Evolutionary conservation across 2,329 filamentous ascomycete species (phyloP).

Genomic region (Ophiostoma pallidulum): DNA sequence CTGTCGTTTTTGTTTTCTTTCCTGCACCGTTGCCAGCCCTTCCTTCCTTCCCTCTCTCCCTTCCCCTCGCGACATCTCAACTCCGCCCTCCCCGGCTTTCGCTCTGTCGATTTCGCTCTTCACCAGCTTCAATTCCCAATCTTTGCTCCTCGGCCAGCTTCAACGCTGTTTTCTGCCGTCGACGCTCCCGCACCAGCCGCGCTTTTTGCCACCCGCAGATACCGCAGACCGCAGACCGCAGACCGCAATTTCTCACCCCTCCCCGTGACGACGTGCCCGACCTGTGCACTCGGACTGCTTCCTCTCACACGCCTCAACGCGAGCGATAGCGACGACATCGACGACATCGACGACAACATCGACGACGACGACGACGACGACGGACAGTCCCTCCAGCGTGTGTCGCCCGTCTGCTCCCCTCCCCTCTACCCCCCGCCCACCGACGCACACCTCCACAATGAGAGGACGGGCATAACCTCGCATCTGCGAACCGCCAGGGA

Average conservation of each 20-base stretch:
- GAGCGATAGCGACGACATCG: background rate
- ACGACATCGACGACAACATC: background rate
- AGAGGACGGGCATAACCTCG: constrained; percentile 6
- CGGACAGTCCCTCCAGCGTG: too few species aligned
- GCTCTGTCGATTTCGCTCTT: background rate
- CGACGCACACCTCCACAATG: constrained; percentile 4
- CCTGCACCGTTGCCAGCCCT: constrained; percentile 3
- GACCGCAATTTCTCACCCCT: too few species aligned
- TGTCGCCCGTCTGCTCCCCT: background rate
- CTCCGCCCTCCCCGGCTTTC: background rate
- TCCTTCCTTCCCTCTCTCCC: background rate
- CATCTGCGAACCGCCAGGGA: background rate
- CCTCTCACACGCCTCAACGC: too few species aligned
- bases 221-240: too few species aligned
- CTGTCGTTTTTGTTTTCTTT: constrained; percentile 1
- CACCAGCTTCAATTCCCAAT: background rate
- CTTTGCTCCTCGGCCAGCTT: background rate
- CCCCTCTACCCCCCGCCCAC: background rate
- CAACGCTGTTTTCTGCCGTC: constrained; percentile 9
- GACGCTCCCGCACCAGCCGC: background rate
- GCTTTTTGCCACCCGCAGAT: background rate
- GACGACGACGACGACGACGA: background rate
- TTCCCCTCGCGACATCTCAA: background rate
- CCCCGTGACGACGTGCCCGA: too few species aligned
- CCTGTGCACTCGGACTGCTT: too few species aligned